A percentile compares a stretch with the other conserved stretches of the same genome.
Evolutionary conservation across 2,329 filamentous ascomycete species (phyloP).

Genomic region (Penicillium sp.): DNA sequence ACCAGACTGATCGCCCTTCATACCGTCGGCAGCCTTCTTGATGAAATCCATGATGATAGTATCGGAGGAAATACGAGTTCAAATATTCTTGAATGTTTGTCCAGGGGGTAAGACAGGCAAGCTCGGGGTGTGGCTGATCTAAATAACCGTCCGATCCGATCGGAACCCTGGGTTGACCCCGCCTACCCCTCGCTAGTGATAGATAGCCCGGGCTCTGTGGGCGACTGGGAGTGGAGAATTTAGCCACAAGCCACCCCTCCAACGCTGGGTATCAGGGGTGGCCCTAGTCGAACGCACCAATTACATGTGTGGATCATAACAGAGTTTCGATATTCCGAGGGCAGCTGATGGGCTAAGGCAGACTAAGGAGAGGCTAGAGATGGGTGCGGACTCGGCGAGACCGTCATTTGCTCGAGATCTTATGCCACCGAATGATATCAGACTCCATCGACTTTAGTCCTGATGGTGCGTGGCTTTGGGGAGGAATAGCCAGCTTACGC

Average conservation of each 20-base stretch:
- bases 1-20: background rate
- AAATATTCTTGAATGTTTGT: background rate
- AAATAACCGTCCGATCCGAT: background rate
- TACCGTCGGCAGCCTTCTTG: background rate
- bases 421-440: background rate
- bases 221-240: background rate
- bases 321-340: background rate
- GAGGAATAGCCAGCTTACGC: slow-evolving; percentile 47
- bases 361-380: background rate
- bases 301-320: background rate
- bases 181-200: background rate
- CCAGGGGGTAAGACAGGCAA: background rate
- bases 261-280: background rate
- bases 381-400: background rate
- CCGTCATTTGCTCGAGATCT: background rate
- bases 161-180: background rate
- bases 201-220: background rate
- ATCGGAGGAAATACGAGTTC: background rate
- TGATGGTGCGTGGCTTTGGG: slow-evolving; percentile 25
- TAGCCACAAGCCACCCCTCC: background rate
- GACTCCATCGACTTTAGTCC: slow-evolving; percentile 11
- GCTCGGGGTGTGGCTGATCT: background rate
- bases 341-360: background rate
- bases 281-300: background rate
- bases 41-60: background rate